Evolutionary conservation across 257 asterid genomes (phyloP), one percentile per base, ranked within the genome.

Genomic region (Datura wrightii): DNA sequence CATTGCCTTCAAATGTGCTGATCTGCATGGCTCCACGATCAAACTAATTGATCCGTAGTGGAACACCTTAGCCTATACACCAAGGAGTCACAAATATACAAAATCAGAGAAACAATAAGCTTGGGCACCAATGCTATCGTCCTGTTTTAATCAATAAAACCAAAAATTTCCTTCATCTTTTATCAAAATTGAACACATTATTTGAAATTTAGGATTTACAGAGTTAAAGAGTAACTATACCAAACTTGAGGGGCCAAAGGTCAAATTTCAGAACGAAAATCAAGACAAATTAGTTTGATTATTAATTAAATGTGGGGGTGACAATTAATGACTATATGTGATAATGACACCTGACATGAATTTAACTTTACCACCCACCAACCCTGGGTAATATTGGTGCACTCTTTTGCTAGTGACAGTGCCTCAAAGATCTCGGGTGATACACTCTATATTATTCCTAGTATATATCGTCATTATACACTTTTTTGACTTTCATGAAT

Each of bases 21-120:
- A 90, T 92, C 99, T 89, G 80, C 98, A 95, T 82, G 99, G 99
- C 94, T 95, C 99, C 86, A 94, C 98, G 11, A 95, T 95, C 94
- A 95, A 91, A 86, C 99, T 95, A 56, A 95, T 95, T 48, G 99
- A 95, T 82, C 98, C 99, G 4, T 92, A 95, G 79, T 96, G 99
- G 89, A 96, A 96, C n/a, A 94, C 94, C 87, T 96, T 96, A 5
- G 97, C 93, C 99, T 96, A 41, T 55, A 65, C 5, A 18, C n/a
- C 70, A 70, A 11, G 31, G 31, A 10, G 8, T 34, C 48, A 37
- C 6, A 14, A 5, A 54, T 5, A 54, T 5, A 65, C 9, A 24
- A 4, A 31, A 34, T 34, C n/a, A 65, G 13, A 19, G 39, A 24
- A 48, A 13, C 37, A 48, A 74, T 48, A 48, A 48, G 3, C 80